A percentile compares a stretch with the other conserved stretches of the same genome.
Conservation (phyloP, 768 basidiomycete genomes). For the Pleurotus cornucopiae region DNA sequence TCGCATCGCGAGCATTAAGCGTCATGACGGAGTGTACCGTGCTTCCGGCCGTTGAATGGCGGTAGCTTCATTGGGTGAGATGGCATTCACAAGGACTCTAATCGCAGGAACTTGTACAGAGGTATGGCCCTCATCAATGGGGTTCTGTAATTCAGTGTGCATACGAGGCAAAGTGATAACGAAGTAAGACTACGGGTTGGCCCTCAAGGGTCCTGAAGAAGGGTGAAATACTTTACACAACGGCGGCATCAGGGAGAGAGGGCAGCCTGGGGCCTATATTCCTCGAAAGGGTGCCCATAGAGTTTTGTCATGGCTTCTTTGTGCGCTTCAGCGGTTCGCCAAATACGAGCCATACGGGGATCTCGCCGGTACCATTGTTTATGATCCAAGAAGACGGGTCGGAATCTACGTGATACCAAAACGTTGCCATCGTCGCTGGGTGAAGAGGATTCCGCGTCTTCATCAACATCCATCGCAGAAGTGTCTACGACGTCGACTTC, state of each 20-base stretch:
- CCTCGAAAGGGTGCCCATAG: conserved; percentile 8
- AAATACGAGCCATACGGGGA: conserved; percentile 27
- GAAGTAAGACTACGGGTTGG: too few relatives aligned
- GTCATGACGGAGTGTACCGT: too few relatives aligned
- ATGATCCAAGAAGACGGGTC: conserved; percentile 46
- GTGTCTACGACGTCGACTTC: not conserved
- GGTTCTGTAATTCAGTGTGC: too few relatives aligned
- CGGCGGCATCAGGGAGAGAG: not conserved
- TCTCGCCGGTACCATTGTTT: conserved; percentile 43
- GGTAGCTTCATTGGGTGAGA: too few relatives aligned
- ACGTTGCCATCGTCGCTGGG: conserved; percentile 11
- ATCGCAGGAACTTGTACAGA: too few relatives aligned
- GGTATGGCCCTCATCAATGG: not conserved
- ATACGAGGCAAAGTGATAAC: too few relatives aligned
- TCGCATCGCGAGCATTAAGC: too few relatives aligned
- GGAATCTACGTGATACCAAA: conserved; percentile 29
- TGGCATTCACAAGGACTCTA: too few relatives aligned
- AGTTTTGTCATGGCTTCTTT: conserved; percentile 12
- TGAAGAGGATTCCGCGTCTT: not conserved
- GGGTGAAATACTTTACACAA: too few relatives aligned
- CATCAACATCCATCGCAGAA: conserved; percentile 10
- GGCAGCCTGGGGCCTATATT: not conserved
- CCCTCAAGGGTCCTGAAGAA: too few relatives aligned
- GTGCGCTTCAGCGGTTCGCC: conserved; percentile 22
- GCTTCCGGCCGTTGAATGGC: too few relatives aligned